phyloP scores from a whole-genome alignment of 2,329 filamentous ascomycete genomes.

The Fusarium brevicatenulatum region DNA sequence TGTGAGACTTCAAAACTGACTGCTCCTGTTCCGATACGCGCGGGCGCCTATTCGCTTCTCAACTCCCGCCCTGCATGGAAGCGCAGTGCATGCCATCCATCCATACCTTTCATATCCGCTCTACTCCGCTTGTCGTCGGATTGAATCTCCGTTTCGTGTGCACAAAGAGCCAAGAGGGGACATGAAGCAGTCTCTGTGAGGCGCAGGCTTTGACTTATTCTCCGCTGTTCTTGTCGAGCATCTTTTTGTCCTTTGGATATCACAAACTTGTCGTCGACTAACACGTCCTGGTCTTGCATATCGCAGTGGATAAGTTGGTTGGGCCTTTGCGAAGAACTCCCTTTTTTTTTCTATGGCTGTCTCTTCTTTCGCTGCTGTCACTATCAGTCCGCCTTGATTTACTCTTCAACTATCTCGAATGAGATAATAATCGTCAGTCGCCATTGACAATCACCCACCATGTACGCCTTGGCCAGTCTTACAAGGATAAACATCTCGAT shows the following conservation, averaged over 20 bases:
- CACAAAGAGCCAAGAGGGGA: slow-evolving; percentile 2
- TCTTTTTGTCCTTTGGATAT: slow-evolving; percentile 12
- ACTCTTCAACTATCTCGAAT: slow-evolving; percentile 3
- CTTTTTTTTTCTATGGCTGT: neutral
- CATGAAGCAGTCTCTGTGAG: slow-evolving; percentile 10
- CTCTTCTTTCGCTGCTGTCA: neutral
- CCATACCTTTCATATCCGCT: slow-evolving; percentile 4
- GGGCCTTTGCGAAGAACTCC: neutral
- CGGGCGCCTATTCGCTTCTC: slow-evolving; percentile 32
- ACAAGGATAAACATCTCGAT: slow-evolving; percentile 24
- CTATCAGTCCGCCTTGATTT: neutral
- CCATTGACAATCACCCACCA: slow-evolving; percentile 34
- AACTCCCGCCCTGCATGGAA: slow-evolving; percentile 17
- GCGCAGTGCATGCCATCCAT: slow-evolving; percentile 15
- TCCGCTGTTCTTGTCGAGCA: neutral
- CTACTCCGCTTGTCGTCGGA: slow-evolving; percentile 27
- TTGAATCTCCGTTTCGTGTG: slow-evolving; percentile 23
- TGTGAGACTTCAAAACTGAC: neutral
- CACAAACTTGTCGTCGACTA: slow-evolving; percentile 1
- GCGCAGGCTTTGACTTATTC: slow-evolving; percentile 11
- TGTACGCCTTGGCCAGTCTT: slow-evolving; percentile 34
- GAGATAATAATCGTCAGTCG: slow-evolving; percentile 1
- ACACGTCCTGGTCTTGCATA: slow-evolving; percentile 11
- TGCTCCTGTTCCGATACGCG: slow-evolving; percentile 16
- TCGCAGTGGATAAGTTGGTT: neutral